Evolutionary conservation across 192 early-diverging fungal species (phyloP), one percentile per base, ranked within the genome.

Genomic region (Coemansia furcata): DNA sequence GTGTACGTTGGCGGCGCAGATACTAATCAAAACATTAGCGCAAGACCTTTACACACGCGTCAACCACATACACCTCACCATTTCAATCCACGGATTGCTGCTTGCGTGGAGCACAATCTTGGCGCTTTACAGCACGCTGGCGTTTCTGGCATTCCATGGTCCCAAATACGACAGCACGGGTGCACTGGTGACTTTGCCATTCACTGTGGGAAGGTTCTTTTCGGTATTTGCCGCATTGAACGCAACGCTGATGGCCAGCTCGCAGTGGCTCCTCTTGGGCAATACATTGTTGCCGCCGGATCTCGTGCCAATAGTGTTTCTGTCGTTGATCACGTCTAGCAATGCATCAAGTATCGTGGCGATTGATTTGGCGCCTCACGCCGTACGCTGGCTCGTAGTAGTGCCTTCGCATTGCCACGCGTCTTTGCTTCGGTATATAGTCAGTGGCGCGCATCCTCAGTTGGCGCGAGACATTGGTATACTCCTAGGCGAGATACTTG

Each of bases 231-330:
- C 40, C 14, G 19, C 58, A 1, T 50, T 62, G 21, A 30, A 30
- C 21, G 46, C 42, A 2, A 39, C 67, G 21, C 57, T 69, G 26
- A 5, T 62, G 26, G 67, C 67, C 3, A 43, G 60, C 37, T 62
- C 67, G 1, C 67, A 69, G 60, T 69, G 67, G 67, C 59, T 69
- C 0, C 62, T 69, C 23, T 50, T 69, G 14, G 52, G 67, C 30
- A 47, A 54, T 37, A 69, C 67, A 3, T 3, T 69, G 15, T 6
- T 69, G 49, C 67, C 67, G 2, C 60, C 67, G 2, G 67, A 69
- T 50, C 67, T 69, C 33, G 11, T 69, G 3, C 67, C 67, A 14
- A 15, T 54, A 1, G 8, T 30, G 23, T 57, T 62, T 14, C 29
- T 69, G 2, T 30, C 29, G 7, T 32, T 69, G 23, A 55, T 69